A percentile compares a stretch with the other conserved stretches of the same genome.
Conservation (phyloP, 164 flowering plant species). For the Umbellularia californica region DNA sequence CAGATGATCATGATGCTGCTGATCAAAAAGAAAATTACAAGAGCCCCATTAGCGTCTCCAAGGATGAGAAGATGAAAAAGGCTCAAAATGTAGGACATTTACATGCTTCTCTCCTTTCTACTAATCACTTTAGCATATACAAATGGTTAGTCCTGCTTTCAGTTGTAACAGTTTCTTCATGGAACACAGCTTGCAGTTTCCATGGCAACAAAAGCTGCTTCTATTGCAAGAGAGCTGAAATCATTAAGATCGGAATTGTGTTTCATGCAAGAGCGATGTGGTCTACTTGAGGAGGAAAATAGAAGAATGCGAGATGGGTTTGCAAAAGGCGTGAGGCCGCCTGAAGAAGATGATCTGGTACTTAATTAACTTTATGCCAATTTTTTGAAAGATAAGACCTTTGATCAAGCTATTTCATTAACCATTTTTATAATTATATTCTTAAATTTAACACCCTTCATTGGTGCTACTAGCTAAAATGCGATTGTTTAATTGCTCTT, state of each 20-base stretch:
- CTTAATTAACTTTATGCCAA: too few species aligned
- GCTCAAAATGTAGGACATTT: slow-evolving; percentile 59
- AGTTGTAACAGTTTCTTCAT: background rate
- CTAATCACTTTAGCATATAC: background rate
- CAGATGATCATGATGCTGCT: slow-evolving; percentile 27
- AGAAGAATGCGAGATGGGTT: slow-evolving; percentile 64
- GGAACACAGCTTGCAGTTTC: slow-evolving; percentile 68
- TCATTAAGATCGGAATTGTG: slow-evolving; percentile 58
- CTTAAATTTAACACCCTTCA: too few species aligned
- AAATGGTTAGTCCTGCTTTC: background rate
- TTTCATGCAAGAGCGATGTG: slow-evolving; percentile 71
- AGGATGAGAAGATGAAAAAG: slow-evolving; percentile 51
- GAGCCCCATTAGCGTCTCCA: slow-evolving; percentile 9
- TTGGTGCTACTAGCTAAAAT: too few species aligned
- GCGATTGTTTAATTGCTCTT: too few species aligned
- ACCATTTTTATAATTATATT: too few species aligned
- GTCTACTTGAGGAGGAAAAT: slow-evolving; percentile 83
- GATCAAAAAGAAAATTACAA: slow-evolving; percentile 24
- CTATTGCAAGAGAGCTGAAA: slow-evolving; percentile 72
- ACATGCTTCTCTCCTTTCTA: background rate
- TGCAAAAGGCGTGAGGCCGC: slow-evolving; percentile 54
- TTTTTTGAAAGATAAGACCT: too few species aligned
- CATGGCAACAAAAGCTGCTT: slow-evolving; percentile 80
- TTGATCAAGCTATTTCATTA: too few species aligned
- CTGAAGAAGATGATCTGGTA: slow-evolving; percentile 98